These are phyloP conservation scores for Chlorella sp. DNA, from an alignment of 139 green algal genomes.

Conservation along the genomic window DNA sequence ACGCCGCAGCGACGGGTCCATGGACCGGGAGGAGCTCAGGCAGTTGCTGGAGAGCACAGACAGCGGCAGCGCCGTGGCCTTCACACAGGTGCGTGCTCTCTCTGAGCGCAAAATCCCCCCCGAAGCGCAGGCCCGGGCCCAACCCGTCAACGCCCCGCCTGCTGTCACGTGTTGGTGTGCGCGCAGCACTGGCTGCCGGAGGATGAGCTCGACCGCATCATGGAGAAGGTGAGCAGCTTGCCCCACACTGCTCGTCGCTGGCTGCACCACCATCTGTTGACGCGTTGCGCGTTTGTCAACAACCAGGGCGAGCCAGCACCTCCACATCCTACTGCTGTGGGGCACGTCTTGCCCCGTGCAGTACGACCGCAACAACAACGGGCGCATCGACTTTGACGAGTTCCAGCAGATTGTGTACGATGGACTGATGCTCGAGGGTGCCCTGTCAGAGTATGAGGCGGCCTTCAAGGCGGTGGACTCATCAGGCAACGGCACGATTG, in stretches of 20 bases:
- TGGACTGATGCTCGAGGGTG: constrained; percentile 61
- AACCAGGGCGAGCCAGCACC: too few species aligned
- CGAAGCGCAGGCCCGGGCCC: too few species aligned
- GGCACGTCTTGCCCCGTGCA: too few species aligned
- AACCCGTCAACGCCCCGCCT: too few species aligned
- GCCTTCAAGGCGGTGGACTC: constrained; percentile 56
- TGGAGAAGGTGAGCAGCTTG: too few species aligned
- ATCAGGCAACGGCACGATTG: constrained; percentile 42
- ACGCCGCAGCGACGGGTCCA: constrained; percentile 33
- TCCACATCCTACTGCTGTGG: too few species aligned
- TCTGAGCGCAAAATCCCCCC: too few species aligned
- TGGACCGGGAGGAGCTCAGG: constrained; percentile 34
- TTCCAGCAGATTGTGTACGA: constrained; percentile 36
- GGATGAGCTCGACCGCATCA: constrained; percentile 30
- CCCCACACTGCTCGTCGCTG: too few species aligned
- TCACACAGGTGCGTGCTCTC: constrained; percentile 5
- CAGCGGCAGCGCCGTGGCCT: not conserved
- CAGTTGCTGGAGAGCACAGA: constrained; percentile 28
- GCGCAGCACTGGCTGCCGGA: constrained; percentile 42
- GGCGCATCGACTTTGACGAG: constrained; percentile 36
- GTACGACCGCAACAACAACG: constrained; percentile 42
- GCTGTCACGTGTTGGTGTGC: too few species aligned
- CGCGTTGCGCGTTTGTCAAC: too few species aligned
- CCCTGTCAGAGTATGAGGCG: constrained; percentile 63
- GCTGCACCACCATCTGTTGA: too few species aligned